Evolutionary conservation across 169 alveolate species (phyloP).

Genomic region (Theileria annulata): DNA sequence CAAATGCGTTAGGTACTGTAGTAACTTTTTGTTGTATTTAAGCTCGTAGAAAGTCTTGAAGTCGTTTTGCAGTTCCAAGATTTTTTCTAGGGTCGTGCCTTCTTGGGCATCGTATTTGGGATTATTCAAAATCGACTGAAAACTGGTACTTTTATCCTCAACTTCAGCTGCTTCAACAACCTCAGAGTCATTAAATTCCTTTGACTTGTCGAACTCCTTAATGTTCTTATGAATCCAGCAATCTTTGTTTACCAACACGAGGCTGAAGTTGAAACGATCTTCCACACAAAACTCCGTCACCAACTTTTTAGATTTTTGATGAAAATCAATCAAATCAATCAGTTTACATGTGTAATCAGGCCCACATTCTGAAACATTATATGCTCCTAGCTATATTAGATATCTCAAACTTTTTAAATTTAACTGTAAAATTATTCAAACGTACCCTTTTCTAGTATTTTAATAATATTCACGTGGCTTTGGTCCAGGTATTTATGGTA

Average conservation of each 20-base stretch:
- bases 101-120: background rate
- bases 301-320: conserved; percentile 6
- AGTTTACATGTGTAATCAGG: conserved; percentile 39
- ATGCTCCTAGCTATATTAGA: background rate
- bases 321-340: conserved; percentile 23
- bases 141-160: conserved; percentile 8
- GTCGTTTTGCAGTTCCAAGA: conserved; percentile 14
- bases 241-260: conserved; percentile 30
- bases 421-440: too few relatives aligned
- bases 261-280: background rate
- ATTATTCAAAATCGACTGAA: background rate
- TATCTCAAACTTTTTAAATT: background rate
- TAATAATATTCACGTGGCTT: conserved; percentile 14
- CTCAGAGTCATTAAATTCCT: background rate
- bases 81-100: background rate
- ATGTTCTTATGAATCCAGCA: conserved; percentile 17
- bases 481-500: conserved; percentile 31
- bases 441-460: conserved; percentile 23
- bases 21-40: conserved; percentile 29
- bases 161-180: conserved; percentile 4
- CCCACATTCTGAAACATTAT: conserved; percentile 39
- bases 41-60: conserved; percentile 22
- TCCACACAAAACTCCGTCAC: conserved; percentile 8
- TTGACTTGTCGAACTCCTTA: background rate
- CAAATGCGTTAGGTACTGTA: conserved; percentile 33